Percentiles rank a stretch among this genome's conserved stretches.
These are phyloP conservation scores for Termitomyces sp. DNA, from an alignment of 1,284 basidiomycete species.

Conservation along the genomic window DNA sequence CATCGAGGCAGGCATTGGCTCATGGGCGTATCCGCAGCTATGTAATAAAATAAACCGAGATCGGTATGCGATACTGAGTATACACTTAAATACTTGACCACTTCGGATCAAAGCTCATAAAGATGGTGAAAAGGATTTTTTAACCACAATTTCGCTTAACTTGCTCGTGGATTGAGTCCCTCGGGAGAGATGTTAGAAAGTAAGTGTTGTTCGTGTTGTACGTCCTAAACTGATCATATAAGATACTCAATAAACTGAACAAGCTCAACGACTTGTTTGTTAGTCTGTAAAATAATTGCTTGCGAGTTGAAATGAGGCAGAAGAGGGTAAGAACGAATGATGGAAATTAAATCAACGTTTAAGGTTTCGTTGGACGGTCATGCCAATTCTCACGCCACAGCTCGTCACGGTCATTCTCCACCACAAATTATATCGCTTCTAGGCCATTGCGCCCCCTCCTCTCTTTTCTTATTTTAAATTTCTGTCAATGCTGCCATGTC, in stretches of 20 bases:
- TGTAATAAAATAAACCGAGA: too few species aligned
- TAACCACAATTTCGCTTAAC: not conserved
- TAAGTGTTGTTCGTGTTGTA: not conserved
- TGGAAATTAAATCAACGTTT: too few species aligned
- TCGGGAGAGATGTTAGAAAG: not conserved
- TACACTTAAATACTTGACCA: too few species aligned
- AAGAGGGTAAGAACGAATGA: too few species aligned
- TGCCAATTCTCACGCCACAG: constrained; percentile 17
- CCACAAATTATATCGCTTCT: constrained; percentile 7
- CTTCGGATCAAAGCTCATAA: too few species aligned
- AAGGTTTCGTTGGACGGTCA: constrained; percentile 3
- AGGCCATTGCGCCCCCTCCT: constrained; percentile 22
- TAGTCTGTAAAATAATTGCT: not conserved
- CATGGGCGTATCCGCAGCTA: too few species aligned
- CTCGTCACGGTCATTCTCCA: constrained; percentile 3
- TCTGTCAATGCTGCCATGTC: constrained; percentile 30
- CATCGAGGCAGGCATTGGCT: too few species aligned
- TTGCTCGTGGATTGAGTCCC: not conserved
- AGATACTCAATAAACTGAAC: not conserved
- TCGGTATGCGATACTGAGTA: too few species aligned
- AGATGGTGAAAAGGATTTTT: not conserved
- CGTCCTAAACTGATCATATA: too few species aligned
- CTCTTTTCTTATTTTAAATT: constrained; percentile 21
- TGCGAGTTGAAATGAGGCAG: not conserved
- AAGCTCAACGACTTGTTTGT: not conserved